Evolutionary conservation across 2,329 filamentous ascomycete species (phyloP), one percentile per base, ranked within the genome.

Genomic region (Epichloe aotearoae): DNA sequence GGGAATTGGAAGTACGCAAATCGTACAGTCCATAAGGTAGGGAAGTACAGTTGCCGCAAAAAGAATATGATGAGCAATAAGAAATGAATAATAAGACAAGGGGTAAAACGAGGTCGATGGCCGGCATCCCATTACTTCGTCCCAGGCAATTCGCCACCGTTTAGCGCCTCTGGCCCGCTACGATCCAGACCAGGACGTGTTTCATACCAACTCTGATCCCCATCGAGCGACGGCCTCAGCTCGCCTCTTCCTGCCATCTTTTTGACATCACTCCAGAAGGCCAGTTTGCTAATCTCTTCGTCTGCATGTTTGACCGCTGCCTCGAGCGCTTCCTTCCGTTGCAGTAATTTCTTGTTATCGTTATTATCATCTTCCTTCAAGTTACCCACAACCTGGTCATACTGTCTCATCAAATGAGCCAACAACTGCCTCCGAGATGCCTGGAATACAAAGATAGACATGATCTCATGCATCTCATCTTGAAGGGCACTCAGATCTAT

Each of bases 381-480:
- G 23, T 59, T 55, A 26, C 59, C 50, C 3, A 52, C 53, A 15
- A 73, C 70, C 55, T 78, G 72, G 34, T 71, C 67, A 51, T 73
- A 66, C 23, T 79, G 72, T n/a, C 78, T 69, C 58, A 81, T 82
- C 45, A 98, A 70, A 47, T 81, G 78, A 17, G 79, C 74, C 15
- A 96, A 73, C 4, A 97, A 74, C 52, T 89, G 80, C 54, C 84
- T 80, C 23, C 90, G 79, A 2, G 90, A 95, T 17, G 84, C 83
- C 65, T 97, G 91, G 63, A 95, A 98, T 19, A 98, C 75, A 60
- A 97, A 87, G 52, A 86, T 74, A 0, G 80, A 74, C 88, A 95
- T 90, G 57, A 95, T 86, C 43, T 88, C 81, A 50, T 87, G 84
- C 75, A 95, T 91, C 63, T 83, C 75, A 50, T 84, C 76, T 54